Evolutionary conservation across 208 protist genomes (phyloP).

Genomic region (Trypanosoma conorhini): DNA sequence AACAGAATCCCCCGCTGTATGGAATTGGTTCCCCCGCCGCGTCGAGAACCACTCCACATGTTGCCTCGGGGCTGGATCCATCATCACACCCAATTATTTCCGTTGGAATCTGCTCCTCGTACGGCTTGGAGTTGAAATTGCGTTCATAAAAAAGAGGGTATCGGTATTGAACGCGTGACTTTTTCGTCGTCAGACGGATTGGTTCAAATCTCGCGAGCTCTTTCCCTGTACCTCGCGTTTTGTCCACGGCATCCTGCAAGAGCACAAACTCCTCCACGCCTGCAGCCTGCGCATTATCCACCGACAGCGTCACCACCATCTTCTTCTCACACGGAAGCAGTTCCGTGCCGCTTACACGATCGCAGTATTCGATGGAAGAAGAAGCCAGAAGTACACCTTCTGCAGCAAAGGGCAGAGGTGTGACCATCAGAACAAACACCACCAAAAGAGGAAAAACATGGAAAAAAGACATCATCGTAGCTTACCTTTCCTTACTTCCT

Average conservation of each 20-base stretch:
- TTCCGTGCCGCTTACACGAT: conserved; percentile 34
- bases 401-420: neutral
- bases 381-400: conserved; percentile 49
- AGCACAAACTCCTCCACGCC: conserved; percentile 69
- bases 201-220: conserved; percentile 52
- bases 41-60: conserved; percentile 70
- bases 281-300: conserved; percentile 55
- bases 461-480: conserved; percentile 14
- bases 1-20: conserved; percentile 89
- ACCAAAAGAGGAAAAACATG: conserved; percentile 4
- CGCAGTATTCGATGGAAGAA: conserved; percentile 77
- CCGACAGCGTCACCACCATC: conserved; percentile 75
- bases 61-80: conserved; percentile 43
- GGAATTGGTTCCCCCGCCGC: conserved; percentile 42
- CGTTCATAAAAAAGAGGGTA: conserved; percentile 84
- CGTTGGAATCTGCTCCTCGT: conserved; percentile 59
- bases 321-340: conserved; percentile 67
- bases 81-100: conserved; percentile 66
- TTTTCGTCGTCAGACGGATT: conserved; percentile 59
- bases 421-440: neutral
- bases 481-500: neutral
- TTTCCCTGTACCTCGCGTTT: conserved; percentile 23
- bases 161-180: conserved; percentile 64
- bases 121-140: conserved; percentile 87
- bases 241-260: conserved; percentile 53